phyloP scores from a whole-genome alignment of 352 stramenopile species.

The Globisporangium nunn region DNA sequence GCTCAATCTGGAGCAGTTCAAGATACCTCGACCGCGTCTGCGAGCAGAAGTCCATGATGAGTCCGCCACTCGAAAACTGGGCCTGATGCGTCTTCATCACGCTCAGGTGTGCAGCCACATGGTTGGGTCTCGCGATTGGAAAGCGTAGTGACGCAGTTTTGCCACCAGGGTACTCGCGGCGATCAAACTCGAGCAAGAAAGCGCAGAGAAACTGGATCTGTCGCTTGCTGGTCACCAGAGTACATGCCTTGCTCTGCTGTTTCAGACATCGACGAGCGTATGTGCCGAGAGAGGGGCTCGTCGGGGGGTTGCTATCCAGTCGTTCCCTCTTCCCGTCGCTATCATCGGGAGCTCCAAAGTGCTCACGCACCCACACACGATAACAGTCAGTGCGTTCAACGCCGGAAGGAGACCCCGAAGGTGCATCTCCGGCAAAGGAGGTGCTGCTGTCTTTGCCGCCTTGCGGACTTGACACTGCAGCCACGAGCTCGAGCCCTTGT shows the following conservation, averaged over 20 bases:
- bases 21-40: constrained; percentile 20
- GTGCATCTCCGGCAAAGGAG: background rate
- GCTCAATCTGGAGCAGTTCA: constrained; percentile 16
- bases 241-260: constrained; percentile 3
- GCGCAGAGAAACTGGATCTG: constrained; percentile 32
- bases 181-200: constrained; percentile 31
- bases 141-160: background rate
- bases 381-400: constrained; percentile 10
- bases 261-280: constrained; percentile 1
- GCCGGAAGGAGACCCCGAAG: background rate
- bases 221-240: constrained; percentile 21
- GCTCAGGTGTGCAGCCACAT: constrained; percentile 26
- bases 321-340: background rate
- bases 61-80: constrained; percentile 11
- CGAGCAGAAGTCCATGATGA: constrained; percentile 30
- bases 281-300: background rate
- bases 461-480: constrained; percentile 4
- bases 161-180: constrained; percentile 1
- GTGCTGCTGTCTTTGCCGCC: background rate
- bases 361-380: constrained; percentile 18
- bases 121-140: constrained; percentile 4
- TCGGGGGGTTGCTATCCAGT: background rate
- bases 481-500: constrained; percentile 22
- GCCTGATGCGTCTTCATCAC: constrained; percentile 31
- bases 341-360: constrained; percentile 11